A percentile compares a stretch with the other conserved stretches of the same genome.
Evolutionary conservation across 2,329 filamentous ascomycete species (phyloP).

Genomic region (Fulvia fulva): DNA sequence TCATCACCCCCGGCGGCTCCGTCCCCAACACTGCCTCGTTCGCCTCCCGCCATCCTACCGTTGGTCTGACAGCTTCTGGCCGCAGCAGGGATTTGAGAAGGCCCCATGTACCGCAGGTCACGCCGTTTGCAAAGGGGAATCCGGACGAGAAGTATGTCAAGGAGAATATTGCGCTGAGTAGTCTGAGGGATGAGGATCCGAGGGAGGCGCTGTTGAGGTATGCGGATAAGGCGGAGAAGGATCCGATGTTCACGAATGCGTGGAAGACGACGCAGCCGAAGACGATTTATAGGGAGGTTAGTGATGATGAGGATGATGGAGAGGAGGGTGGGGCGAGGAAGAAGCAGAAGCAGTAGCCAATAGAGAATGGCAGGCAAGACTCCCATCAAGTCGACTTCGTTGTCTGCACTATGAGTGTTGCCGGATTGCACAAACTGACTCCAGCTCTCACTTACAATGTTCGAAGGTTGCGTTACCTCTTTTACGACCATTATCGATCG

Average conservation of each 20-base stretch:
- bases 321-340: conserved; percentile 66
- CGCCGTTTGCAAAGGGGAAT: conserved; percentile 85
- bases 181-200: conserved; percentile 94
- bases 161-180: conserved; percentile 81
- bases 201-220: conserved; percentile 92
- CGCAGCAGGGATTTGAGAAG: conserved; percentile 73
- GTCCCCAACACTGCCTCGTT: conserved; percentile 42
- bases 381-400: too few species aligned
- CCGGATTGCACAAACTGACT: too few species aligned
- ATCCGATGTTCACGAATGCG: conserved; percentile 90
- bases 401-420: too few species aligned
- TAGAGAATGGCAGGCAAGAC: too few species aligned
- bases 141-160: conserved; percentile 87
- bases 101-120: conserved; percentile 78
- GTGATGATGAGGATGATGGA: conserved; percentile 80
- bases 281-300: conserved; percentile 83
- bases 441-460: too few species aligned
- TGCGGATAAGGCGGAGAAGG: conserved; percentile 85
- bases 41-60: conserved; percentile 60
- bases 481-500: too few species aligned
- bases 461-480: too few species aligned
- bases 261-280: conserved; percentile 91
- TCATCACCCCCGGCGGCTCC: conserved; percentile 55
- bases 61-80: conserved; percentile 74
- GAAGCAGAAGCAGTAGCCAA: conserved; percentile 21